These are phyloP conservation scores for Penicillium frequentans DNA, from an alignment of 2,329 filamentous ascomycete genomes.

Conservation along the genomic window DNA sequence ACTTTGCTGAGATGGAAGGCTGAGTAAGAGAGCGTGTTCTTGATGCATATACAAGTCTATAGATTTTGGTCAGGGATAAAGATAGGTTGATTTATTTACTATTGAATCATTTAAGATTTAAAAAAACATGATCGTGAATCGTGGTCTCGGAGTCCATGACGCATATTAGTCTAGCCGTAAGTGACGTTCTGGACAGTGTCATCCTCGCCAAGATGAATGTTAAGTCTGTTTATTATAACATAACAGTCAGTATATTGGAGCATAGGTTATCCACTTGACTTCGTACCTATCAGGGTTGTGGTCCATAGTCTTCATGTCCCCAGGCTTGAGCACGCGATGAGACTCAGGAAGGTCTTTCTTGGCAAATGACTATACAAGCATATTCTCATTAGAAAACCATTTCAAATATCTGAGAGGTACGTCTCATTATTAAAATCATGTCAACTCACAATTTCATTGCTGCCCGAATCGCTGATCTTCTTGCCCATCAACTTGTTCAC, in stretches of 20 bases:
- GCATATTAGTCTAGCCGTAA: conserved; percentile 31
- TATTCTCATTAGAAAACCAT: neutral
- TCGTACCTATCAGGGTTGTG: conserved; percentile 42
- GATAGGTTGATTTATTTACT: neutral
- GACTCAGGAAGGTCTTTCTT: conserved; percentile 47
- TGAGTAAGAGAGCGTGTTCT: conserved; percentile 9
- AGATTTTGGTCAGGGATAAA: neutral
- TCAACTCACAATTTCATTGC: conserved; percentile 35
- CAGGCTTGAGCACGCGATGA: conserved; percentile 46
- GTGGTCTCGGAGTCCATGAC: neutral
- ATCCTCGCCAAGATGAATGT: conserved; percentile 45
- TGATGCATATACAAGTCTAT: neutral
- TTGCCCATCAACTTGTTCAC: conserved; percentile 48
- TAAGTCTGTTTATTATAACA: conserved; percentile 25
- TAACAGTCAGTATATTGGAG: no score
- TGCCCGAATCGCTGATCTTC: conserved; percentile 40
- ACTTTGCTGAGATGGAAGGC: conserved; percentile 63
- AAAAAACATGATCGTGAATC: neutral
- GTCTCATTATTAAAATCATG: neutral
- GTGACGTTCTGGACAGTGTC: conserved; percentile 47
- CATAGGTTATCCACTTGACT: no score
- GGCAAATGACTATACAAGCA: conserved; percentile 39
- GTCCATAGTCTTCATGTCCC: conserved; percentile 42
- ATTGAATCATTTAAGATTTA: neutral
- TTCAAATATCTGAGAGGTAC: fast-evolving